These are phyloP conservation scores for Mycogone perniciosa DNA, from an alignment of 2,329 filamentous ascomycete species.

Conservation along the genomic window DNA sequence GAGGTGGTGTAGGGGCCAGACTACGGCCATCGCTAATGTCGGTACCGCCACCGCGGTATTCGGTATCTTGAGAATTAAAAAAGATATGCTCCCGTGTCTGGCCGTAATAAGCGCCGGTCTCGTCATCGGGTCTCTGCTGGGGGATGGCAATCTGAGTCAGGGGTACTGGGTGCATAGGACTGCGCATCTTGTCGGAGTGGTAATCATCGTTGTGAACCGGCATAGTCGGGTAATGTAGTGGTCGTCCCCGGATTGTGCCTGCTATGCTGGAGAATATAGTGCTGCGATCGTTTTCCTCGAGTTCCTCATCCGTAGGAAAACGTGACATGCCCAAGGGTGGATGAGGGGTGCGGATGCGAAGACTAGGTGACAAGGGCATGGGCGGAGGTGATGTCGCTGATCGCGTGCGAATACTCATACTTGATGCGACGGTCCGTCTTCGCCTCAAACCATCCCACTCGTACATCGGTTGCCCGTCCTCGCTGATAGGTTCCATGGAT, in stretches of 20 bases:
- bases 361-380: constrained; percentile 12
- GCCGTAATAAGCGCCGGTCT: constrained; percentile 35
- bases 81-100: constrained; percentile 41
- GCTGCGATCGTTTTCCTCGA: constrained; percentile 46
- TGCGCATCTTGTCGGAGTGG: constrained; percentile 38
- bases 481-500: constrained; percentile 65
- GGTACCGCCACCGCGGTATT: constrained; percentile 41
- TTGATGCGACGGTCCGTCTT: constrained; percentile 50
- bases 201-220: constrained; percentile 26
- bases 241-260: constrained; percentile 42
- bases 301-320: constrained; percentile 61
- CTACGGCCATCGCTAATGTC: constrained; percentile 24
- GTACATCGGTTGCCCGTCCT: constrained; percentile 62
- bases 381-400: constrained; percentile 22
- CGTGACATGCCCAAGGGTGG: constrained; percentile 71
- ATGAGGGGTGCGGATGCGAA: constrained; percentile 21
- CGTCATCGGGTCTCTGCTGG: constrained; percentile 38
- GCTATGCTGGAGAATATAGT: constrained; percentile 49
- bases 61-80: constrained; percentile 32
- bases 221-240: constrained; percentile 28
- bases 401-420: constrained; percentile 25
- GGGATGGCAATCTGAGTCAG: constrained; percentile 55
- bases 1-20: constrained; percentile 54
- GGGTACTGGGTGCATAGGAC: constrained; percentile 55
- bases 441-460: constrained; percentile 91